These are phyloP conservation scores for Tremellales sp. DNA, from an alignment of 1,284 basidiomycete genomes.

Conservation along the genomic window DNA sequence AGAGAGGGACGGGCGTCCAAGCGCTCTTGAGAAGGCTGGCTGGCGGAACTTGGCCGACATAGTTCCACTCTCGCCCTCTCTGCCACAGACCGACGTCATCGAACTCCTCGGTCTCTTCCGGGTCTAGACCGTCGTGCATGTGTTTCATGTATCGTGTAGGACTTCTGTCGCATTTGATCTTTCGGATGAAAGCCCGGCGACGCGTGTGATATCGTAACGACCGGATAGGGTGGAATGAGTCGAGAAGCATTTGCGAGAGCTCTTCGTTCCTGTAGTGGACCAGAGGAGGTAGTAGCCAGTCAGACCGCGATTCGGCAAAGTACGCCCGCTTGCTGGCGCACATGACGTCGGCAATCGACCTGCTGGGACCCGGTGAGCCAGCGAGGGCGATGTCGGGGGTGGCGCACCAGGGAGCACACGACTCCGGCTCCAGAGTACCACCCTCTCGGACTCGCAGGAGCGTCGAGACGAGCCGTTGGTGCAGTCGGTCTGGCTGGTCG, in stretches of 20 bases:
- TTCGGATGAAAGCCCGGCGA: slow-evolving; percentile 50
- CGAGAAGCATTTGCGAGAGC: slow-evolving; percentile 51
- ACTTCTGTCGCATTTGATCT: slow-evolving; percentile 45
- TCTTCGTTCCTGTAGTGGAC: slow-evolving; percentile 48
- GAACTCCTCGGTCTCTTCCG: slow-evolving; percentile 43
- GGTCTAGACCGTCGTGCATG: slow-evolving; percentile 30
- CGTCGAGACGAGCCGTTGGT: no score
- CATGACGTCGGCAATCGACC: slow-evolving; percentile 27
- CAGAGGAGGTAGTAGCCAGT: slow-evolving; percentile 19
- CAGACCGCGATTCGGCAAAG: slow-evolving; percentile 17
- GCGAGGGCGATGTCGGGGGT: background rate
- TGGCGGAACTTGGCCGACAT: background rate
- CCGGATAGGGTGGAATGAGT: slow-evolving; percentile 49
- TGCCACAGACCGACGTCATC: slow-evolving; percentile 45
- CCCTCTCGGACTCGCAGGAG: no score
- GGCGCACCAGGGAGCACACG: background rate
- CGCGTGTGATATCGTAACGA: slow-evolving; percentile 48
- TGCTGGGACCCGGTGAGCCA: background rate
- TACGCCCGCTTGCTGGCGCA: slow-evolving; percentile 39
- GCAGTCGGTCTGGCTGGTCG: no score
- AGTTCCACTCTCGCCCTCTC: slow-evolving; percentile 41
- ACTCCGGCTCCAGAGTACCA: no score
- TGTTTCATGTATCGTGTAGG: slow-evolving; percentile 43
- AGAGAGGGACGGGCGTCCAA: background rate
- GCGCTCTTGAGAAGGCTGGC: background rate